A percentile compares a stretch with the other conserved stretches of the same genome.
Conservation (phyloP, 1,139 yeast species). For the Neolecta irregularis region DNA sequence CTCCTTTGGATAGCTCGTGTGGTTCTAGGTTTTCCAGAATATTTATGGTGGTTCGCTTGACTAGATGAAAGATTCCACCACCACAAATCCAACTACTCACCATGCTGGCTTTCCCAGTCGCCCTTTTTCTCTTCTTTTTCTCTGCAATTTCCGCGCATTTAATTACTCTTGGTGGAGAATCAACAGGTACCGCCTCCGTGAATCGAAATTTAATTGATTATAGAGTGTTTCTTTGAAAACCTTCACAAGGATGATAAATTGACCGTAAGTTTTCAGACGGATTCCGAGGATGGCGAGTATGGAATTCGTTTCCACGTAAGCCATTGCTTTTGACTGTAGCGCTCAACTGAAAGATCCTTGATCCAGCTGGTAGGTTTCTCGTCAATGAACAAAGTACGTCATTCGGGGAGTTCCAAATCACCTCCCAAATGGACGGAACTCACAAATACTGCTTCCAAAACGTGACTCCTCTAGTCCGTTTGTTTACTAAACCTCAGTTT, state of each 20-base stretch:
- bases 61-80: too few species aligned
- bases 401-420: constrained; percentile 66
- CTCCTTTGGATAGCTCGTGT: too few species aligned
- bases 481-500: constrained; percentile 5
- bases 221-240: constrained; percentile 62
- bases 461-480: constrained; percentile 36
- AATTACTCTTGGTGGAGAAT: too few species aligned
- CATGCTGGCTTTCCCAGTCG: too few species aligned
- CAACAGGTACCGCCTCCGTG: too few species aligned
- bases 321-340: background rate
- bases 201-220: too few species aligned
- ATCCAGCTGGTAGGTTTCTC: constrained; percentile 41
- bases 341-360: constrained; percentile 27
- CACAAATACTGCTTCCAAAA: constrained; percentile 84
- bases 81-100: too few species aligned
- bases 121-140: too few species aligned
- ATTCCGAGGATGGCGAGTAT: constrained; percentile 47
- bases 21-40: too few species aligned
- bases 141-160: too few species aligned
- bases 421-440: constrained; percentile 54
- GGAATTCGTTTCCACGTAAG: constrained; percentile 21
- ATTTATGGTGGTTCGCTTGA: too few species aligned
- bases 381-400: constrained; percentile 39
- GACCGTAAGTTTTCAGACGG: constrained; percentile 84
- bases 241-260: constrained; percentile 73